phyloP scores from a whole-genome alignment of 2,329 filamentous ascomycete genomes.

The Colletotrichum chrysophilum region DNA sequence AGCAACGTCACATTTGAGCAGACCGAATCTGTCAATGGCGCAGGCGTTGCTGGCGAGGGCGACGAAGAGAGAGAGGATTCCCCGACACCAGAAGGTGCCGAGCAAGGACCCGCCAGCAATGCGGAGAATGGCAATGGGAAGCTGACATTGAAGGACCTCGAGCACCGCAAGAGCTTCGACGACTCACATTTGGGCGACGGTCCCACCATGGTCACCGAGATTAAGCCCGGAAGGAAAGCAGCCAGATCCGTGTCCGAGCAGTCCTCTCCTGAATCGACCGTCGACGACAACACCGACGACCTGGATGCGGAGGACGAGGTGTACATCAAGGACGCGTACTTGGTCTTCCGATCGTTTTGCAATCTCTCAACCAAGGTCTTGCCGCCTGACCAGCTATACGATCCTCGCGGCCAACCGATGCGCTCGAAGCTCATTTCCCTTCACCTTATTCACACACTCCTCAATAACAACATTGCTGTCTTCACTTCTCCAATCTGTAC shows the following conservation, averaged over 20 bases:
- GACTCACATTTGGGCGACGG: slow-evolving; percentile 71
- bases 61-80: slow-evolving; percentile 33
- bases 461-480: slow-evolving; percentile 91
- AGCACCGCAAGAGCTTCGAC: slow-evolving; percentile 72
- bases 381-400: slow-evolving; percentile 88
- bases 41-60: slow-evolving; percentile 42
- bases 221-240: slow-evolving; percentile 52
- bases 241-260: slow-evolving; percentile 58
- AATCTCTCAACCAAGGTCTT: slow-evolving; percentile 94
- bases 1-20: slow-evolving; percentile 59
- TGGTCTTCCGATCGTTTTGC: slow-evolving; percentile 97
- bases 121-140: slow-evolving; percentile 48
- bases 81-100: slow-evolving; percentile 28
- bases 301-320: slow-evolving; percentile 86
- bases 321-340: slow-evolving; percentile 94
- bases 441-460: slow-evolving; percentile 91
- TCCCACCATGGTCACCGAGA: slow-evolving; percentile 69
- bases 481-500: slow-evolving; percentile 93
- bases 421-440: slow-evolving; percentile 94
- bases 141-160: slow-evolving; percentile 70
- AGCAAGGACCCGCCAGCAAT: slow-evolving; percentile 33
- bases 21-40: slow-evolving; percentile 40
- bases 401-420: slow-evolving; percentile 94
- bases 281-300: slow-evolving; percentile 62
- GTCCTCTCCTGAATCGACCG: slow-evolving; percentile 57